Evolutionary conservation across 208 protist genomes (phyloP), one percentile per base, ranked within the genome.

Genomic region (Leishmania major): DNA sequence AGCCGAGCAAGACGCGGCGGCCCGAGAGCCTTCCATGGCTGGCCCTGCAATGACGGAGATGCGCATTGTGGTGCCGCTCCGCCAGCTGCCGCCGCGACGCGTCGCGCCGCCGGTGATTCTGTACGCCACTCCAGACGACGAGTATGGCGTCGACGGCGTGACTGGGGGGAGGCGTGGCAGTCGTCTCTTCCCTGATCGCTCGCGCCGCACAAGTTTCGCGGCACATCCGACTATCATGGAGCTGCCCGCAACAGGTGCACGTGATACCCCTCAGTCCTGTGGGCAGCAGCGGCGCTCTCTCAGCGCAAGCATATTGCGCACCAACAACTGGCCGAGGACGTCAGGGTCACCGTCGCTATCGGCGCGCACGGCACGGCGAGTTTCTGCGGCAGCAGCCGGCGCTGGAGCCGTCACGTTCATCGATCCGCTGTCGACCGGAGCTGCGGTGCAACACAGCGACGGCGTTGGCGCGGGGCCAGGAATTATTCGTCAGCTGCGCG

Each of bases 151-250:
- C 35, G 66, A 45, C 28, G 74, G 57, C 11, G 19, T 13, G 1
- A n/a, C 59, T 25, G 49, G 78, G 11, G 40, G 55, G 19, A 66
- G 83, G 17, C n/a, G 72, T 47, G 49, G 60, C 1, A 53, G 72
- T 60, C 37, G 77, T 25, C n/a, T 59, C 1, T 47, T 55, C 5
- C n/a, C 25, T 13, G 40, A 31, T 51, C 83, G 73, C 22, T 73
- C 78, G 28, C 83, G 83, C 10, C 83, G 83, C 66, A 82, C 83
- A 3, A 86, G 78, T 70, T 86, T 86, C 51, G 83, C 83, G 13
- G 75, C 78, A 15, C 83, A 77, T 15, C 43, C 75, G 10, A 83
- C 83, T 6, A 64, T 83, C 28, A n/a, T 86, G 15, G 78, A 71
- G 66, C 17, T n/a, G 51, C 51, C 51, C 4, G 53, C 43, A 28